A percentile compares a stretch with the other conserved stretches of the same genome.
phyloP scores from a whole-genome alignment of 2,329 filamentous ascomycete genomes.

The Beauveria sp. region DNA sequence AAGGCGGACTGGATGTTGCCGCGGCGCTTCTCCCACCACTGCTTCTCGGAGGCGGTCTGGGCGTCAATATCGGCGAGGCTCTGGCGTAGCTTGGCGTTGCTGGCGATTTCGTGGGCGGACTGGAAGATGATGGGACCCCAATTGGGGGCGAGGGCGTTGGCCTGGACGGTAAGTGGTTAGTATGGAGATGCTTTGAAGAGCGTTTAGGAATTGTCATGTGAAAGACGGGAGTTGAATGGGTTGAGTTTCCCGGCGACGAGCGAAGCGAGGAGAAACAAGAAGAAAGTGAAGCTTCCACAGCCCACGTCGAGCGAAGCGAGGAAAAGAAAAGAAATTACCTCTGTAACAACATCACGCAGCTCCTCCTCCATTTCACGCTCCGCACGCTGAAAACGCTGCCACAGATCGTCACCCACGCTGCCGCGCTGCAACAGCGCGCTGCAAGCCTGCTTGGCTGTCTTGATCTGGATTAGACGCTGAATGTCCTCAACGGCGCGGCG shows the following conservation, averaged over 20 bases:
- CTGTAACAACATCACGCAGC: conserved; percentile 83
- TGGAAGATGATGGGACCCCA: conserved; percentile 98
- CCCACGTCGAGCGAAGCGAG: conserved; percentile 3
- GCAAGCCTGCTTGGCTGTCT: conserved; percentile 81
- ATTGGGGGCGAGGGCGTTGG: conserved; percentile 78
- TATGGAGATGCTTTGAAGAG: too few species aligned
- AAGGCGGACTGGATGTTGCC: conserved; percentile 66
- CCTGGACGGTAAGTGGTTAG: too few species aligned
- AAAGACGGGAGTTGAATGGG: neutral
- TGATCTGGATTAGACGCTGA: conserved; percentile 79
- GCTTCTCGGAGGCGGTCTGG: conserved; percentile 65
- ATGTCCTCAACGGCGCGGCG: conserved; percentile 90
- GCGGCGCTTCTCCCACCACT: conserved; percentile 87
- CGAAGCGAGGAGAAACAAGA: too few species aligned
- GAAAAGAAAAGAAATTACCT: conserved; percentile 42
- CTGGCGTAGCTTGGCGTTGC: conserved; percentile 70
- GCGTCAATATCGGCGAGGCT: conserved; percentile 67
- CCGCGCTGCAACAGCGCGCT: conserved; percentile 77
- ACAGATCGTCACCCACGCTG: conserved; percentile 91
- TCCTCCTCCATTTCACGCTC: conserved; percentile 98
- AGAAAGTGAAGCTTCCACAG: neutral
- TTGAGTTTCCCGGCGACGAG: too few species aligned
- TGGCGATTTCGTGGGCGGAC: conserved; percentile 89
- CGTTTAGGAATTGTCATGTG: neutral
- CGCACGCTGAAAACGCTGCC: conserved; percentile 83